These are phyloP conservation scores for Monilinia laxa DNA, from an alignment of 2,329 filamentous ascomycete genomes.

Conservation along the genomic window DNA sequence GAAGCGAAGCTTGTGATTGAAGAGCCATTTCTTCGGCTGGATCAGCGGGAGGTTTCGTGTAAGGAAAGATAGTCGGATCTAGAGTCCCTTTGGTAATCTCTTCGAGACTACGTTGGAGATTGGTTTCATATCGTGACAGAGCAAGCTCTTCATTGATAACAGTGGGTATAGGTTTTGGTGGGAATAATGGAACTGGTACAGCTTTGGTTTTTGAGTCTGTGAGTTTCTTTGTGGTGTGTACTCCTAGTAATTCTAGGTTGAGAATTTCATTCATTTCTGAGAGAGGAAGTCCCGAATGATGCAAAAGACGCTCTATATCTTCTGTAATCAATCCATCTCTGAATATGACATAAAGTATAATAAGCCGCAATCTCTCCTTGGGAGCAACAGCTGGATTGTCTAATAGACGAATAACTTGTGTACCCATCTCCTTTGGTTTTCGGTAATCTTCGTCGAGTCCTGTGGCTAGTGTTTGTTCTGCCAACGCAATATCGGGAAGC, in stretches of 20 bases:
- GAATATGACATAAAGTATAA: conserved; percentile 83
- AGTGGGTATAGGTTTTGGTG: conserved; percentile 57
- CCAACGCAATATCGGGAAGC: conserved; percentile 78
- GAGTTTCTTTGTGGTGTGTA: conserved; percentile 66
- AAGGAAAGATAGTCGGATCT: conserved; percentile 67
- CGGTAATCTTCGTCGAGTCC: conserved; percentile 89
- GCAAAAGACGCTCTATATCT: conserved; percentile 80
- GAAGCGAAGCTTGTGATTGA: conserved; percentile 69
- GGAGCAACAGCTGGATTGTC: conserved; percentile 75
- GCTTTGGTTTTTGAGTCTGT: conserved; percentile 69
- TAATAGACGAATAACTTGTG: conserved; percentile 80
- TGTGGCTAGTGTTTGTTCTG: conserved; percentile 89
- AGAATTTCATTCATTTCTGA: conserved; percentile 70
- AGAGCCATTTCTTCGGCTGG: conserved; percentile 58
- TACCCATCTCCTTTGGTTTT: conserved; percentile 85
- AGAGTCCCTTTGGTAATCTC: conserved; percentile 65
- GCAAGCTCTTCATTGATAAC: conserved; percentile 72
- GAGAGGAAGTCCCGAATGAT: conserved; percentile 75
- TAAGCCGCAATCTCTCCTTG: conserved; percentile 77
- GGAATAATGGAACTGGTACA: conserved; percentile 67
- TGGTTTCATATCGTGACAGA: conserved; percentile 83
- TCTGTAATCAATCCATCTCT: conserved; percentile 80
- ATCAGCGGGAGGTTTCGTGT: conserved; percentile 66
- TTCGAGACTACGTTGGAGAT: conserved; percentile 80
- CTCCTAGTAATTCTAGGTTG: conserved; percentile 82